Percentiles rank a stretch among this genome's conserved stretches.
These are phyloP conservation scores for Suillus luteus DNA, from an alignment of 768 basidiomycete genomes.

Conservation along the genomic window DNA sequence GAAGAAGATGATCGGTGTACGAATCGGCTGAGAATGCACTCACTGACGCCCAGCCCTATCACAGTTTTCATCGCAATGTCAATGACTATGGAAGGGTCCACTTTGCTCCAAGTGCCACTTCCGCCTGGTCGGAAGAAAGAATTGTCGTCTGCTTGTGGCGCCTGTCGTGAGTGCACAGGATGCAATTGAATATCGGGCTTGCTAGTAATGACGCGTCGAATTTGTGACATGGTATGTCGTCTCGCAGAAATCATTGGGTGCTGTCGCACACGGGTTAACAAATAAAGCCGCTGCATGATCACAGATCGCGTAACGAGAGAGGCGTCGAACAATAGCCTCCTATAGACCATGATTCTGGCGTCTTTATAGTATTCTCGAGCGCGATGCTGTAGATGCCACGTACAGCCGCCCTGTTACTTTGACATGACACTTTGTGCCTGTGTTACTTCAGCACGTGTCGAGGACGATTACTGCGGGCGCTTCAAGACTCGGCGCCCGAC, in stretches of 20 bases:
- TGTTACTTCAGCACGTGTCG: background rate
- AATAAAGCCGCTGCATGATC: background rate
- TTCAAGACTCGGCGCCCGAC: background rate
- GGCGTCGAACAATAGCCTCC: background rate
- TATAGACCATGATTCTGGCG: background rate
- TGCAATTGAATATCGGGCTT: background rate
- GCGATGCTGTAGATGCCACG: slow-evolving; percentile 1
- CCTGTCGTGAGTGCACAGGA: background rate
- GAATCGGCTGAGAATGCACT: background rate
- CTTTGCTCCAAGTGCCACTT: background rate
- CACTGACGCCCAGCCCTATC: background rate
- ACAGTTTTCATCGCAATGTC: slow-evolving; percentile 1
- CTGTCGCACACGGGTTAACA: background rate
- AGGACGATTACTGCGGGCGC: background rate
- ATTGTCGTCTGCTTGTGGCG: background rate
- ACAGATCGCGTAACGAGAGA: background rate
- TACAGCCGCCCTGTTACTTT: background rate
- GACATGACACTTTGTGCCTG: background rate
- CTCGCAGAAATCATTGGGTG: background rate
- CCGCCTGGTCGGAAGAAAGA: background rate
- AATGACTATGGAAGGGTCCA: background rate
- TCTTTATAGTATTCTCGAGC: background rate
- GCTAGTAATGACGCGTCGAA: background rate
- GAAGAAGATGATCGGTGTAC: background rate
- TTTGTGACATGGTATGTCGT: background rate